Conservation (phyloP, 2,329 filamentous ascomycete genomes). For the Conoideocrella luteorostrata region DNA sequence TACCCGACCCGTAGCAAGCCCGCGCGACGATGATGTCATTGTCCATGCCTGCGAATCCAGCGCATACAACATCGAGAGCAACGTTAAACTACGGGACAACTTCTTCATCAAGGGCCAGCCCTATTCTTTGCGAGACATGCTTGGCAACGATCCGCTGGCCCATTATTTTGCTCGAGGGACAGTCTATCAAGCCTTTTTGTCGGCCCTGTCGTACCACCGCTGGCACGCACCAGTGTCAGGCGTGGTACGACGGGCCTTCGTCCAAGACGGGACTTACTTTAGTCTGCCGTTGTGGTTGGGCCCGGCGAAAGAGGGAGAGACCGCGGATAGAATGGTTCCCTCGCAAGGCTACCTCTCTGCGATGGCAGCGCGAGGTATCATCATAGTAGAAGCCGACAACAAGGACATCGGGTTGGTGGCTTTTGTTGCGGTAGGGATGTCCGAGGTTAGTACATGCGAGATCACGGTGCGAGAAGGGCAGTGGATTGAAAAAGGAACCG, state of each 20-base stretch:
- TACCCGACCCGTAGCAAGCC: constrained; percentile 51
- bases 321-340: constrained; percentile 32
- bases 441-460: constrained; percentile 67
- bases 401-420: constrained; percentile 60
- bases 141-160: constrained; percentile 47
- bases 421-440: constrained; percentile 68
- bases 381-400: constrained; percentile 66
- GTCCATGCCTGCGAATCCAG: constrained; percentile 60
- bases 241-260: constrained; percentile 48
- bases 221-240: constrained; percentile 65
- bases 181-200: constrained; percentile 65
- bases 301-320: not conserved
- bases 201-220: constrained; percentile 60
- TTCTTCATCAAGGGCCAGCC: constrained; percentile 67
- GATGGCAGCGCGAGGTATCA: constrained; percentile 60
- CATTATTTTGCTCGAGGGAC: constrained; percentile 55
- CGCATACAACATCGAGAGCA: constrained; percentile 43
- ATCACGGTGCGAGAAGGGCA: constrained; percentile 62
- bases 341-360: constrained; percentile 59
- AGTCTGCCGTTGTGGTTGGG: constrained; percentile 37
- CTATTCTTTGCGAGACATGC: constrained; percentile 59
- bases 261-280: constrained; percentile 61
- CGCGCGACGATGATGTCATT: constrained; percentile 47
- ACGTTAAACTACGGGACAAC: constrained; percentile 48
- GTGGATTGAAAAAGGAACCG: constrained; percentile 60